Conservation (phyloP, 192 early-diverging fungal genomes). For the Coemansia reversa region DNA sequence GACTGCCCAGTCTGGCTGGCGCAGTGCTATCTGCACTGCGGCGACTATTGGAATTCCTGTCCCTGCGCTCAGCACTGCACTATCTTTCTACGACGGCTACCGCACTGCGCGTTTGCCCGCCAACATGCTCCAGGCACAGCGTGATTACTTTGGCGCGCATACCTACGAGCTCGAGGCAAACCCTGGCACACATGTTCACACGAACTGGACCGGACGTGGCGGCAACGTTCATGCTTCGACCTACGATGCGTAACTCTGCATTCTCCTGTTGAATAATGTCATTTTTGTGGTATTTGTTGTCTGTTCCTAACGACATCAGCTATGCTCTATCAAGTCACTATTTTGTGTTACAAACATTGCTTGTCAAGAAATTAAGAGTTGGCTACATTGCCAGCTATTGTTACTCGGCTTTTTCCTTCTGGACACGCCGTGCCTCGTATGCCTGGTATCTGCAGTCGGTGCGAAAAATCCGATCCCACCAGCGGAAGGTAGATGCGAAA, state of each 20-base stretch:
- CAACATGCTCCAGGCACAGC: constrained; percentile 95
- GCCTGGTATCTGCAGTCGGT: constrained; percentile 74
- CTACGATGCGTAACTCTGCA: constrained; percentile 61
- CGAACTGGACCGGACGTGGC: constrained; percentile 98
- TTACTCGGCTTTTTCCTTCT: constrained; percentile 28
- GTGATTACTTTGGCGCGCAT: constrained; percentile 99
- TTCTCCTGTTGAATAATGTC: constrained; percentile 1
- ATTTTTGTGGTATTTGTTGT: neutral
- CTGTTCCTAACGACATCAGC: neutral
- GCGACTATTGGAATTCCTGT: constrained; percentile 84
- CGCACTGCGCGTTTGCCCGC: constrained; percentile 86
- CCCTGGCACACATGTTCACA: constrained; percentile 79
- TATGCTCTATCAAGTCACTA: neutral
- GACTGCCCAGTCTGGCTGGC: constrained; percentile 82
- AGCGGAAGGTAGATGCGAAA: constrained; percentile 77
- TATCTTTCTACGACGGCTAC: constrained; percentile 98
- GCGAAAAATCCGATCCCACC: constrained; percentile 87
- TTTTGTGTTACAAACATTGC: neutral
- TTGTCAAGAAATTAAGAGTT: neutral
- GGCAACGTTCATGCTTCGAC: constrained; percentile 71
- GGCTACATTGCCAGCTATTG: neutral
- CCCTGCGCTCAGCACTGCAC: constrained; percentile 85
- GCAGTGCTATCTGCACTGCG: constrained; percentile 80
- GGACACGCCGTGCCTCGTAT: constrained; percentile 38
- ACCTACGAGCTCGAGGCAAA: constrained; percentile 83